These are phyloP conservation scores for Zygoascus bituminiphila DNA, from an alignment of 805 yeast genomes.

Conservation along the genomic window DNA sequence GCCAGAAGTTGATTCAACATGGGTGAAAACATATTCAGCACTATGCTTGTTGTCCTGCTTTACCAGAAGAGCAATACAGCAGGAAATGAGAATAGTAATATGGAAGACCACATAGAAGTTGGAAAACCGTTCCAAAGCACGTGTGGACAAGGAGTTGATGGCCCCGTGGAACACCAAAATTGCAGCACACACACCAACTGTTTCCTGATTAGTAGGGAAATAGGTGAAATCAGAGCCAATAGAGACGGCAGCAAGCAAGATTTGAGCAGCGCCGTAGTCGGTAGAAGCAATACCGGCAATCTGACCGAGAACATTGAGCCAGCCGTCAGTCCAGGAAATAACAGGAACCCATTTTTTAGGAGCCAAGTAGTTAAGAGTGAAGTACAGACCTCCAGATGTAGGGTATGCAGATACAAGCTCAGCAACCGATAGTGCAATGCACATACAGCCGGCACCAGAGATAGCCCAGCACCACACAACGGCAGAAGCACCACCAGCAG, in stretches of 20 bases:
- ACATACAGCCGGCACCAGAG: slow-evolving; percentile 45
- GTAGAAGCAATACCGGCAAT: slow-evolving; percentile 31
- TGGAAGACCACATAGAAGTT: slow-evolving; percentile 18
- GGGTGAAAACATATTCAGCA: slow-evolving; percentile 27
- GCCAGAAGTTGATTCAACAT: slow-evolving; percentile 17
- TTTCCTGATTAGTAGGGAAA: slow-evolving; percentile 23
- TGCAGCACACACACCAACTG: slow-evolving; percentile 26
- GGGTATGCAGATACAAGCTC: slow-evolving; percentile 42
- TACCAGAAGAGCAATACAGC: slow-evolving; percentile 17
- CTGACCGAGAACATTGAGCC: slow-evolving; percentile 41
- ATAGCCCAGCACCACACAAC: slow-evolving; percentile 57
- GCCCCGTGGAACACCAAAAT: slow-evolving; percentile 16
- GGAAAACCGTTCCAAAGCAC: slow-evolving; percentile 16
- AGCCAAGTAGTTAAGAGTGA: slow-evolving; percentile 15
- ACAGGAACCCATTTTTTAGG: slow-evolving; percentile 42
- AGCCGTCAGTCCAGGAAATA: slow-evolving; percentile 31
- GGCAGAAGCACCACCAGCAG: slow-evolving; percentile 56
- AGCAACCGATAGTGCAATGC: slow-evolving; percentile 58
- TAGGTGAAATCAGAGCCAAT: slow-evolving; percentile 28
- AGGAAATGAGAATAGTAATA: slow-evolving; percentile 14
- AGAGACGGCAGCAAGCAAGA: slow-evolving; percentile 29
- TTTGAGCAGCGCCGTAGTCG: slow-evolving; percentile 29
- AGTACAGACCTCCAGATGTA: slow-evolving; percentile 20
- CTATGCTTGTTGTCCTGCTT: slow-evolving; percentile 17
- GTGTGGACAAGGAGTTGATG: slow-evolving; percentile 17